Conservation (phyloP, 177 flowering plant species). For the Tripterygium wilfordii region DNA sequence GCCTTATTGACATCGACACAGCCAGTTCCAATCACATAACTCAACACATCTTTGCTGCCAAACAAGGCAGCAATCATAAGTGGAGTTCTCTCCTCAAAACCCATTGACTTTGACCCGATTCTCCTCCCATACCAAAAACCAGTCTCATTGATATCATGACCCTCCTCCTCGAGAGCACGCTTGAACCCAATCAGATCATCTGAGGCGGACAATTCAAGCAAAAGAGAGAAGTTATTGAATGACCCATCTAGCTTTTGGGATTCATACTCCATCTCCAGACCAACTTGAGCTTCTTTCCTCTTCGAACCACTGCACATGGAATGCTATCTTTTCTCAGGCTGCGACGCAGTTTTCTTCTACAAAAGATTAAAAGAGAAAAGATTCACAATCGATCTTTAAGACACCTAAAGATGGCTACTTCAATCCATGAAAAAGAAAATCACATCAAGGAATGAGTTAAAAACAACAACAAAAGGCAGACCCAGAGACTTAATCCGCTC, state of each 20-base stretch:
- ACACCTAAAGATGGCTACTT: too few relatives aligned
- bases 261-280: constrained; percentile 22
- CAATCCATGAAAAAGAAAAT: too few relatives aligned
- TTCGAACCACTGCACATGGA: constrained; percentile 24
- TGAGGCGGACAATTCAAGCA: constrained; percentile 52
- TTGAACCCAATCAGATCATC: constrained; percentile 42
- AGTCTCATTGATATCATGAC: constrained; percentile 32
- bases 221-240: constrained; percentile 11
- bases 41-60: constrained; percentile 40
- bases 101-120: constrained; percentile 47
- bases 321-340: not conserved
- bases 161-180: constrained; percentile 33
- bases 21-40: constrained; percentile 32
- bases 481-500: too few relatives aligned
- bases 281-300: constrained; percentile 16
- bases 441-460: too few relatives aligned
- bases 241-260: constrained; percentile 6
- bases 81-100: constrained; percentile 52
- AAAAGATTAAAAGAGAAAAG: constrained; percentile 4
- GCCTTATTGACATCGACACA: constrained; percentile 42
- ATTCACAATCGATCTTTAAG: not conserved
- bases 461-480: too few relatives aligned
- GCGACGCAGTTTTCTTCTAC: not conserved
- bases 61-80: constrained; percentile 52
- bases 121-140: constrained; percentile 53